A percentile compares a stretch with the other conserved stretches of the same genome.
Conservation (phyloP, 768 basidiomycete species). For the Tylopilus sp. region DNA sequence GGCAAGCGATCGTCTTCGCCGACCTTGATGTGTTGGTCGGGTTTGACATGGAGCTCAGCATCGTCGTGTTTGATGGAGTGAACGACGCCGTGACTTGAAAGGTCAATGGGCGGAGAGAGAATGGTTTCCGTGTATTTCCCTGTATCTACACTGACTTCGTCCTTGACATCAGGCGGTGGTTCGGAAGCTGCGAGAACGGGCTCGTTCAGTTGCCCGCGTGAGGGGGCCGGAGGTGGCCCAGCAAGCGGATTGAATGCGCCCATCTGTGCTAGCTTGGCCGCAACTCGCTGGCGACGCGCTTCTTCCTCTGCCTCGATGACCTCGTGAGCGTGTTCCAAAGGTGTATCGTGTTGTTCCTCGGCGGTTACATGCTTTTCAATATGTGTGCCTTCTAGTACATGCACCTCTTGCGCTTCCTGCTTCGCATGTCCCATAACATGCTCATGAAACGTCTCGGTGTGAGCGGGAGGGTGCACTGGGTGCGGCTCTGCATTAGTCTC, state of each 20-base stretch:
- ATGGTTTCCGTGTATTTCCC: conserved; percentile 23
- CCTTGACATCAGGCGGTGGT: conserved; percentile 17
- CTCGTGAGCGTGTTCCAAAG: conserved; percentile 2
- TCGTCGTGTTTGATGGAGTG: conserved; percentile 13
- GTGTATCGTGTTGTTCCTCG: conserved; percentile 3
- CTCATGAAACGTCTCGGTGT: conserved; percentile 3
- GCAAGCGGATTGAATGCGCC: conserved; percentile 59
- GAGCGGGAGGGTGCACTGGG: neutral
- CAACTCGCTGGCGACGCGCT: conserved; percentile 52
- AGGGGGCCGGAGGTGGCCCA: conserved; percentile 28
- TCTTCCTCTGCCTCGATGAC: conserved; percentile 28
- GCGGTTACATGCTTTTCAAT: conserved; percentile 1
- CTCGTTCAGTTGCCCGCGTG: conserved; percentile 16
- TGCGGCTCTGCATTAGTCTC: neutral
- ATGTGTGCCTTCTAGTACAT: conserved; percentile 3
- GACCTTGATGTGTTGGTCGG: conserved; percentile 12
- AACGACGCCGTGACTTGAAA: conserved; percentile 20
- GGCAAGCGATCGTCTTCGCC: conserved; percentile 14
- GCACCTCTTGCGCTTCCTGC: conserved; percentile 15
- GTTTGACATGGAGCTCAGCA: conserved; percentile 13
- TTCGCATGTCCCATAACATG: conserved; percentile 8
- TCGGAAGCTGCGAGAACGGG: neutral
- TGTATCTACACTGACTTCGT: conserved; percentile 23
- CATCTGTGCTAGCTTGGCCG: conserved; percentile 58
- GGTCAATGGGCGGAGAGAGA: conserved; percentile 18